Base-by-base conservation (phyloP, 2,329 filamentous ascomycete genomes). In the Alternaria atra region DNA sequence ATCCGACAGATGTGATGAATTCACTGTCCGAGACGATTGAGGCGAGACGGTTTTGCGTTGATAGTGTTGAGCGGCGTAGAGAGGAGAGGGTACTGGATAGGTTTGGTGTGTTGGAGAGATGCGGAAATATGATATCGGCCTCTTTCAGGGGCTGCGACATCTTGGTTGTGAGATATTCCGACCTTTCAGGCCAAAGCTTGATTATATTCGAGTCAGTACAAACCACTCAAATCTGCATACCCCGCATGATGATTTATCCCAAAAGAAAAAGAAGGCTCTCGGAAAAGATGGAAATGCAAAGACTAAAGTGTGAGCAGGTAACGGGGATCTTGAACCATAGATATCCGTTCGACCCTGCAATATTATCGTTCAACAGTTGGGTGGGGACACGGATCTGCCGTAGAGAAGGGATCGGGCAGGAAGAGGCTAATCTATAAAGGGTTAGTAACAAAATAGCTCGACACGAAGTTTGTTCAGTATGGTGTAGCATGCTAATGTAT, bases 1-100 rank as follows among this genome's bases (percentile, higher is more conserved):
- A 75, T 1, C 87, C 85, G 0, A 93, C 89, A 7, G 82, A 75
- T 25, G 81, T 77, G 23, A 95, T 91, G 76, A 97, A 98, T 1
- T 77, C 77, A 8, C 93, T 90, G 78, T 98, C 95, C 29, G 85
- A 81, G 61, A 84, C 82, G 76, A 98, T 94, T 29, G 93, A 97
- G 30, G 82, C 81, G 12, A 99, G 87, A 15, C 94, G 90, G 81
- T 97, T 97, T 66, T 87, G 85, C 64, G 95, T 87, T 64, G 90
- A 91, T 51, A 96, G 86, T 23, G 92, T 91, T 23, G 90, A 88
- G 68, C 90, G 88, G 75, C 91, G 92, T 62, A 97, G 86, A 32
- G 90, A 89, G 50, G 86, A 83, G 13, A 96, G 87, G 4, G 85
- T 89, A 10, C 83, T 88, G 65, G 86, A 85, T 34, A 74, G 51